Evolutionary conservation across 163 green algal species (phyloP), one percentile per base, ranked within the genome.

Genomic region (Scenedesmus sp.): DNA sequence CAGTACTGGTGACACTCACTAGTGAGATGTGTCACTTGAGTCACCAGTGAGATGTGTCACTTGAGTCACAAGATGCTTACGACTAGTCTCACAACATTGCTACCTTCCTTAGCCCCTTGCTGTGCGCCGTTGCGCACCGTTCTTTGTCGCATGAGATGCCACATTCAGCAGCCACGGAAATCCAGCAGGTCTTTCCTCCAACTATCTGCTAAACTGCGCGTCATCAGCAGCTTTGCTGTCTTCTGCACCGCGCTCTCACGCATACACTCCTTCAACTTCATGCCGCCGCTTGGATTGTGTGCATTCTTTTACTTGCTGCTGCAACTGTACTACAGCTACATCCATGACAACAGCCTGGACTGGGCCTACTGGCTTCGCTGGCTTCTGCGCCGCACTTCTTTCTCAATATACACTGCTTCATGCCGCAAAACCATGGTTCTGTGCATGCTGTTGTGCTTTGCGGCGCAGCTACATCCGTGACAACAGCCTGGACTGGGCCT

Each of bases 401-500:
- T 52, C 55, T 56, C 18, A 83, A 5, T 34, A 5, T 34, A 8
- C 67, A n/a, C 9, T 15, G 9, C 67, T 77, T 18, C 67, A 10
- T 18, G 10, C 64, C 18, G 4, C 64, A 46, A 46, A 46, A 46
- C 34, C 34, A 46, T 46, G 34, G 34, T 46, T 46, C 34, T 46
- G 34, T 73, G 26, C 34, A 7, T 77, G 83, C 34, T 66, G 56
- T 57, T 54, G 16, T 7, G 34, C 34, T 46, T 46, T 46, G 34
- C 34, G 34, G 34, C 34, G 46, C 57, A 90, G 83, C 4, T 93
- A 90, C 57, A 90, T 93, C 23, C 67, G 20, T 23, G 90, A 90
- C 70, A 52, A 55, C 16, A 56, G 70, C 70, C 56, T 93, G 0
- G 90, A 93, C 70, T 93, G 90, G 90, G 76, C 16, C 55, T 93